Conservation (phyloP, 768 basidiomycete genomes). For the Hypholoma fasciculare region DNA sequence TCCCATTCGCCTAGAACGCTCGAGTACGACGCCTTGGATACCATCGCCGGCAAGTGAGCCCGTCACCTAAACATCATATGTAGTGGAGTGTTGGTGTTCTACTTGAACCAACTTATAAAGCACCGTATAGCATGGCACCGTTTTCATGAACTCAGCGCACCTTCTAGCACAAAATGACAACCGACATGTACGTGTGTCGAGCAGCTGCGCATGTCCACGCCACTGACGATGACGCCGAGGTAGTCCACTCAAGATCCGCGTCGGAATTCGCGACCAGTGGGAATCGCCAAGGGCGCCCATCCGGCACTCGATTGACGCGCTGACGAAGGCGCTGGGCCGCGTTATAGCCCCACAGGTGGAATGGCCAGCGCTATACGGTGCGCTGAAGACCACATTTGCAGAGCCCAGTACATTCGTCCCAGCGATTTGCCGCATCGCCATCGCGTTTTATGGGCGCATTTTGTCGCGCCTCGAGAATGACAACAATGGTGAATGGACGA, state of each 20-base stretch:
- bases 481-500: constrained; percentile 35
- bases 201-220: too few species aligned
- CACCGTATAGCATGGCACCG: too few species aligned
- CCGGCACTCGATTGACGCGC: constrained; percentile 21
- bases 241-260: constrained; percentile 38
- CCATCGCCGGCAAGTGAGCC: too few species aligned
- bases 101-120: too few species aligned
- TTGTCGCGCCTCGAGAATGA: constrained; percentile 33
- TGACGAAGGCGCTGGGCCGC: constrained; percentile 32
- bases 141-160: too few species aligned
- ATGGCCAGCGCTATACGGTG: constrained; percentile 32
- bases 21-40: too few species aligned
- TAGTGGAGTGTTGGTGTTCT: too few species aligned
- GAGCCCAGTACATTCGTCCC: constrained; percentile 35
- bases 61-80: too few species aligned
- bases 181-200: too few species aligned
- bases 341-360: constrained; percentile 31
- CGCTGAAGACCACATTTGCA: constrained; percentile 28
- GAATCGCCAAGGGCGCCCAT: constrained; percentile 29
- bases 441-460: constrained; percentile 36
- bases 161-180: too few species aligned
- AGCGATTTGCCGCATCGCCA: constrained; percentile 28
- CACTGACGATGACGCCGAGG: not conserved
- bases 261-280: constrained; percentile 38
- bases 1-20: too few species aligned